These are phyloP conservation scores for Stemphylium vesicarium DNA, from an alignment of 2,329 filamentous ascomycete genomes.

Conservation along the genomic window DNA sequence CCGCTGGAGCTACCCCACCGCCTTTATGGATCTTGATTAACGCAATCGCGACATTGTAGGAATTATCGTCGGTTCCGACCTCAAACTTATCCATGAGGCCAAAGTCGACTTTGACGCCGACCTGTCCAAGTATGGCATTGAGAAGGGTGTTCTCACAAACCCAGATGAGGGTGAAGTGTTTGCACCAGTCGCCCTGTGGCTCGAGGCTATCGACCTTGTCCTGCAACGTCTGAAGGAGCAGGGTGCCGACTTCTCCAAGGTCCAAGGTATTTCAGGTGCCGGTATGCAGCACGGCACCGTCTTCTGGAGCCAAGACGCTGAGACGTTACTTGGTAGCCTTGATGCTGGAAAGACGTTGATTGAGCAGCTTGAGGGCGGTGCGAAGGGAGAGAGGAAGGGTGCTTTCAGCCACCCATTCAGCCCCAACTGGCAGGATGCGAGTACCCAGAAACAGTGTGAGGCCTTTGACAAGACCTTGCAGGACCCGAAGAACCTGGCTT, in stretches of 20 bases:
- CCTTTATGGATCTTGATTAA: slow-evolving; percentile 17
- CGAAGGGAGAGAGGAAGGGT: slow-evolving; percentile 50
- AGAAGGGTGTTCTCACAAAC: slow-evolving; percentile 87
- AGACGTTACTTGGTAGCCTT: slow-evolving; percentile 66
- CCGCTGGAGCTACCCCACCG: slow-evolving; percentile 38
- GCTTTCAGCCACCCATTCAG: slow-evolving; percentile 86
- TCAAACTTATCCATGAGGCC: slow-evolving; percentile 80
- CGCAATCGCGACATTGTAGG: slow-evolving; percentile 56
- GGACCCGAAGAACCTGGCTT: slow-evolving; percentile 70
- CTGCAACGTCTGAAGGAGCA: slow-evolving; percentile 72
- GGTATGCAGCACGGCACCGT: slow-evolving; percentile 98
- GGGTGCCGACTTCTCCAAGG: slow-evolving; percentile 73
- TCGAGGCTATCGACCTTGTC: slow-evolving; percentile 89
- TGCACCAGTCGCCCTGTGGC: slow-evolving; percentile 91
- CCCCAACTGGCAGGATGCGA: slow-evolving; percentile 98
- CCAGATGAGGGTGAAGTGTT: slow-evolving; percentile 86
- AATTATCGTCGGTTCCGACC: slow-evolving; percentile 81
- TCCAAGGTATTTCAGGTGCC: slow-evolving; percentile 85
- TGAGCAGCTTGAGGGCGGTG: slow-evolving; percentile 67
- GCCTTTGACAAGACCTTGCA: slow-evolving; percentile 79
- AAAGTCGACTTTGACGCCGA: slow-evolving; percentile 97
- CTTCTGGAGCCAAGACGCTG: slow-evolving; percentile 81
- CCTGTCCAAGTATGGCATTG: slow-evolving; percentile 71
- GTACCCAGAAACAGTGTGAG: slow-evolving; percentile 91
- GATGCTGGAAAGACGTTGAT: slow-evolving; percentile 67